A percentile compares a stretch with the other conserved stretches of the same genome.
These are phyloP conservation scores for Trichoderma orchidacearum DNA, from an alignment of 495 filamentous ascomycete species.

Conservation along the genomic window DNA sequence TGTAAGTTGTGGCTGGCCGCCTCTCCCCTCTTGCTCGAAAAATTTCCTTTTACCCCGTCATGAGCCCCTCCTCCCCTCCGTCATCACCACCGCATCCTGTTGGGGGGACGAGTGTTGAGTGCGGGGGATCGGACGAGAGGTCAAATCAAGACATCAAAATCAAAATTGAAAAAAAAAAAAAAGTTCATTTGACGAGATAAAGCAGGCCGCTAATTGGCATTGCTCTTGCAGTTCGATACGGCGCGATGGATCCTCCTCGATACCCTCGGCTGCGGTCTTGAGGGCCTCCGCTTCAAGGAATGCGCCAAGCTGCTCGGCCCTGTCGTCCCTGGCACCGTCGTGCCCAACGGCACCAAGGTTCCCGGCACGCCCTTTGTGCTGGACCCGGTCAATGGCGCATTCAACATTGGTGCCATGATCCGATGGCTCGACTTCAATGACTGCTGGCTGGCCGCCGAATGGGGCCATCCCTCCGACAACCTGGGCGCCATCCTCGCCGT, in stretches of 20 bases:
- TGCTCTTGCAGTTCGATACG: slow-evolving; percentile 63
- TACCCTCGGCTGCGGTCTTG: slow-evolving; percentile 90
- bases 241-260: slow-evolving; percentile 83
- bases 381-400: slow-evolving; percentile 88
- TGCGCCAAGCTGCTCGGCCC: slow-evolving; percentile 94
- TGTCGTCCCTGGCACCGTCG: slow-evolving; percentile 76
- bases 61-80: too few relatives aligned
- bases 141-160: too few relatives aligned
- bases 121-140: too few relatives aligned
- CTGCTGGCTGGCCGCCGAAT: slow-evolving; percentile 98
- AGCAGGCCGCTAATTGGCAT: slow-evolving; percentile 1
- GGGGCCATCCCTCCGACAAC: slow-evolving; percentile 97
- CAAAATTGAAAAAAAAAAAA: too few relatives aligned
- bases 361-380: slow-evolving; percentile 88
- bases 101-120: too few relatives aligned
- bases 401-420: slow-evolving; percentile 98
- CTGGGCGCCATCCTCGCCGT: slow-evolving; percentile 90
- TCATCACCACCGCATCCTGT: too few relatives aligned
- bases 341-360: slow-evolving; percentile 86
- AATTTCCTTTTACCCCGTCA: background rate
- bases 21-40: background rate
- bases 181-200: too few relatives aligned
- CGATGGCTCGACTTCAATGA: slow-evolving; percentile 99
- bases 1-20: slow-evolving; percentile 39
- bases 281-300: slow-evolving; percentile 90